phyloP scores from a whole-genome alignment of 129 eudicot species.

The Chrysanthemum makinoi region DNA sequence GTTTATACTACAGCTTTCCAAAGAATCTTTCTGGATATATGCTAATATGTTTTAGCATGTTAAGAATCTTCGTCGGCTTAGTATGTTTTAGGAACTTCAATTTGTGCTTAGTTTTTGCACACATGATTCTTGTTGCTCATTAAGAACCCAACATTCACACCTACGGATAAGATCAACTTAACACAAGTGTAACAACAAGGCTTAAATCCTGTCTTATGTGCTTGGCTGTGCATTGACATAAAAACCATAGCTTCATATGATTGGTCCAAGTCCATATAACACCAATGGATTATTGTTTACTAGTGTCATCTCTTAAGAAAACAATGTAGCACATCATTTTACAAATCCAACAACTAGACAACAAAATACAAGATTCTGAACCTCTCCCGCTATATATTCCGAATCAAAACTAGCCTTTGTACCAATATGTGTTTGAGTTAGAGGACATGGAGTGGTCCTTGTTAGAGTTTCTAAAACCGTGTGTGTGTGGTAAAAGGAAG shows the following conservation, averaged over 20 bases:
- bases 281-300: constrained; percentile 8
- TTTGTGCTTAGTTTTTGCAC: neutral
- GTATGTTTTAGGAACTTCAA: neutral
- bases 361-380: constrained; percentile 20
- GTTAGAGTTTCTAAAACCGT: constrained; percentile 27
- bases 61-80: neutral
- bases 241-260: constrained; percentile 20
- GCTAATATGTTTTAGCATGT: too few relatives aligned
- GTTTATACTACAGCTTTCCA: too few relatives aligned
- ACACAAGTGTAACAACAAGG: constrained; percentile 18
- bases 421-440: constrained; percentile 10
- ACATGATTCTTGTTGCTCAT: neutral
- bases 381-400: constrained; percentile 1
- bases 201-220: constrained; percentile 22
- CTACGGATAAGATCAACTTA: constrained; percentile 3
- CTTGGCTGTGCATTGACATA: neutral
- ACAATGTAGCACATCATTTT: constrained; percentile 1
- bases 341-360: constrained; percentile 5
- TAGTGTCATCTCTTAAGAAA: constrained; percentile 15
- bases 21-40: too few relatives aligned
- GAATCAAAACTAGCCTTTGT: constrained; percentile 8
- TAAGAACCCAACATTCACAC: constrained; percentile 1
- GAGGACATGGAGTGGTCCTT: constrained; percentile 11
- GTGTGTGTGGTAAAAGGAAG: constrained; percentile 21
- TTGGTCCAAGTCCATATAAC: constrained; percentile 29